Evolutionary conservation across 1,284 basidiomycete genomes (phyloP), one percentile per base, ranked within the genome.

Genomic region (Inonotus hispidus): DNA sequence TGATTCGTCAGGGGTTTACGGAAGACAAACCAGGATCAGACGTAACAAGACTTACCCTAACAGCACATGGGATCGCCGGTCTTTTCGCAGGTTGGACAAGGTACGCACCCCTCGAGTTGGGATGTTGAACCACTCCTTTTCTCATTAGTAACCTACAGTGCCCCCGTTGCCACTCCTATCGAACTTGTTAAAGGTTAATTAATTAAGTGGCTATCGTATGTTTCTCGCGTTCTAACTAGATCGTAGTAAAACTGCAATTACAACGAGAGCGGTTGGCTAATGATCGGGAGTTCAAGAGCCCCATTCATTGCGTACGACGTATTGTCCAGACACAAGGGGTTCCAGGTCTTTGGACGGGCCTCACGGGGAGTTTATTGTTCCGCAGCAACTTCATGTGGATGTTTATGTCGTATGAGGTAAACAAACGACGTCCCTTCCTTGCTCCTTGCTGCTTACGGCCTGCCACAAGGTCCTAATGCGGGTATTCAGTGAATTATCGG

Each of bases 71-170:
- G 2, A 62, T 88, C 23, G 87, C 90, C 1, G 90, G 90, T 0
- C 70, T 90, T n/a, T 79, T 84, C 66, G 90, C 90, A 5, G 90
- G 90, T 2, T 79, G 82, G 72, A 92, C 90, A 2, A 91, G 89
- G 78, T 85, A 70, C 32, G 49, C 19, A 14, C 5, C 27, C 41
- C 39, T 8, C 37, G 14, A 14, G 10, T 57, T 52, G 10, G 56
- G 14, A 8, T 41, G 27, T 54, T 5, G 23, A n/a, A 16, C 21
- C 11, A 27, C 10, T 6, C 37, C 37, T 35, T 37, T 53, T 55
- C 32, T 57, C 14, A 53, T n/a, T 25, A 25, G 53, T 16, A 10
- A 27, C 41, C 35, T 43, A 39, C 41, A 88, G 85, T 68, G 79
- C 85, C 16, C 66, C 87, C 21, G 72, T 91, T 25, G 85, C 87